Evolutionary conservation across 2,329 filamentous ascomycete species (phyloP), one percentile per base, ranked within the genome.

Genomic region (Colletotrichum sp.): DNA sequence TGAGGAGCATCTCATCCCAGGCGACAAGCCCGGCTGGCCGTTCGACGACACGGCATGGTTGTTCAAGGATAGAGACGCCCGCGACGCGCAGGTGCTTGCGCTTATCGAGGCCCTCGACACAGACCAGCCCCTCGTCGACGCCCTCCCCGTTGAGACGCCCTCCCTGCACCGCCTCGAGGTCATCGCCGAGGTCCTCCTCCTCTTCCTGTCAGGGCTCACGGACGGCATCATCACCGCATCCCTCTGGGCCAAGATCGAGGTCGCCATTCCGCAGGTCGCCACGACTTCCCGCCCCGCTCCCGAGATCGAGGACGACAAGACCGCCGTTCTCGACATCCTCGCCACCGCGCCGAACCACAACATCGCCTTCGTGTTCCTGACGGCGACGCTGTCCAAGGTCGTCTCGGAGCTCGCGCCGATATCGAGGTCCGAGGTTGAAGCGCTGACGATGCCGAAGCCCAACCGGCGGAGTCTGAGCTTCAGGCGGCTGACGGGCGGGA

Each of bases 341-440:
- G 90, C 93, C 0, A 87, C 90, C 3, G 89, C 91, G 0, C 94
- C 95, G 0, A 93, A 93, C 66, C 94, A 98, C 84, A 97, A 95
- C 81, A 96, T 98, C 71, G 94, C 94, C 0, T 98, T 98, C 80
- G 94, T 98, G 3, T 96, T 98, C 78, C 86, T 98, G 18, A 95
- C 94, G 0, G 93, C 94, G 10, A 96, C 96, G 84, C 88, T 98
- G 1, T 85, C 88, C 3, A 87, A 88, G 6, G 85, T 91, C 2
- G 85, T 88, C 3, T 82, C 85, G 1, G 90, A 92, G 70, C 83
- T 92, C 8, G 82, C 81, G 55, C 89, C 79, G 28, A 78, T 88
- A 2, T 84, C 79, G 15, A 84, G 84, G 22, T 81, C 82, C 0
- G 85, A 87, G 66, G 66, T 84, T 64, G 80, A 87, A 75, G 76